Evolutionary conservation across 2,329 filamentous ascomycete species (phyloP), one percentile per base, ranked within the genome.

Genomic region (Beauveria scarabaeidicola): DNA sequence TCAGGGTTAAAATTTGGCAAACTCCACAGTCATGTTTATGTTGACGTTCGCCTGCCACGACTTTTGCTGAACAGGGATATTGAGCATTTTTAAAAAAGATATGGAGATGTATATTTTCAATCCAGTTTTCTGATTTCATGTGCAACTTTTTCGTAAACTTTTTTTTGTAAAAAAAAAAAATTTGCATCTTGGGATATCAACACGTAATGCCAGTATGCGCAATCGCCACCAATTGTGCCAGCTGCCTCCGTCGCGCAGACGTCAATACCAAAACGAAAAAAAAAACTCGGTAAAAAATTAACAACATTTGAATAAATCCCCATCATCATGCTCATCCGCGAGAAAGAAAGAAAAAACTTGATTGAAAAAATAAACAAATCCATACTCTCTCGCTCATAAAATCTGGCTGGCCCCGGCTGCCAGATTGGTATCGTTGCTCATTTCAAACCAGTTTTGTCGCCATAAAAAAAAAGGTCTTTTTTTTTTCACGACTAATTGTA

Each of bases 381-480:
- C 19, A 61, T 53, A 38, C 40, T 58, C 8, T 52, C 13, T 52
- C 41, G 41, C 47, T 52, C 40, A 17, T 52, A 19, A 59, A 32
- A 32, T 11, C 17, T n/a, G 21, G n/a, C 32, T 40, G 44, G 52
- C 52, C 29, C 58, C 21, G 29, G 29, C 59, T 58, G 59, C 53
- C 36, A 36, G 15, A 21, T 40, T 54, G 58, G 58, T 60, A 60
- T 60, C 58, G 51, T 60, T 48, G 41, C 51, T 60, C 58, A 36
- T 60, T n/a, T 48, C 43, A 43, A 44, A 54, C 23, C 58, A 43
- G 32, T 41, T 47, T 32, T 29, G 1, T 32, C n/a, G 17, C 23
- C 13, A 23, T 41, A 43, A 25, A 43, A 54, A 32, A 32, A 32
- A 11, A 32, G 13, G 29, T 32, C 11, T 9, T 5, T 32, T 32